Conservation (phyloP, 2,329 filamentous ascomycete genomes). For the Chaetomium sp. region DNA sequence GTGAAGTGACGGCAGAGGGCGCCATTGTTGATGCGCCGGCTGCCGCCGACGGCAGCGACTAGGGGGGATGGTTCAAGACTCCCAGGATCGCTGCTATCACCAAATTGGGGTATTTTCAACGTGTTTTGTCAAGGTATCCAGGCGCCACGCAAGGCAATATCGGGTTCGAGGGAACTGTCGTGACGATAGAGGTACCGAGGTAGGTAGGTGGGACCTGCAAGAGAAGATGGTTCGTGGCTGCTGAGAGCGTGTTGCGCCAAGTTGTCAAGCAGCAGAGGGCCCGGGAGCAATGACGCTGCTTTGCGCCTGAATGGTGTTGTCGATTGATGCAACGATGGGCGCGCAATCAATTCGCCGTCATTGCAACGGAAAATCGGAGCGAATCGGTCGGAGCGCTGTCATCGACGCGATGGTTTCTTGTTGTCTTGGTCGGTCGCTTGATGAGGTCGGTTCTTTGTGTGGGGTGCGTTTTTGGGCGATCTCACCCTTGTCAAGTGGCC, state of each 20-base stretch:
- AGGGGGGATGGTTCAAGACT: not conserved
- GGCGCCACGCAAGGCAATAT: not conserved
- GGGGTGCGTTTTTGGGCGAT: slow-evolving; percentile 27
- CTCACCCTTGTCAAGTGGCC: slow-evolving; percentile 25
- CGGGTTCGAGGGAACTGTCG: not conserved
- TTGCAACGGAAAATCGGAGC: not conserved
- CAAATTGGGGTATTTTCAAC: not conserved
- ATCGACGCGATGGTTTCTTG: slow-evolving; percentile 23
- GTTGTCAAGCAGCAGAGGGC: not conserved
- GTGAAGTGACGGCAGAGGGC: slow-evolving; percentile 54
- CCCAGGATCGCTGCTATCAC: slow-evolving; percentile 7
- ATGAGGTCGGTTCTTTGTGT: slow-evolving; percentile 29
- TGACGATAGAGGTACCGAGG: not conserved
- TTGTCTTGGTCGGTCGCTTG: slow-evolving; percentile 17
- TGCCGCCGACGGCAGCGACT: slow-evolving; percentile 25
- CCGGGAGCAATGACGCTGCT: not conserved
- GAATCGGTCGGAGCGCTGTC: slow-evolving; percentile 9
- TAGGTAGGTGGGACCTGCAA: not conserved
- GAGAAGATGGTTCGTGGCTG: slow-evolving; percentile 1
- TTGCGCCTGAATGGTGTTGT: not conserved
- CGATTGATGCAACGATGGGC: not conserved
- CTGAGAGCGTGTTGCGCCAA: not conserved
- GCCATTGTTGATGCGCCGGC: slow-evolving; percentile 48
- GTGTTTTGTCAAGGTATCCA: not conserved
- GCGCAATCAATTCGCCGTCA: not conserved